Evolutionary conservation across 495 filamentous ascomycete genomes (phyloP), one percentile per base, ranked within the genome.

Genomic region (Penicillium lagena): DNA sequence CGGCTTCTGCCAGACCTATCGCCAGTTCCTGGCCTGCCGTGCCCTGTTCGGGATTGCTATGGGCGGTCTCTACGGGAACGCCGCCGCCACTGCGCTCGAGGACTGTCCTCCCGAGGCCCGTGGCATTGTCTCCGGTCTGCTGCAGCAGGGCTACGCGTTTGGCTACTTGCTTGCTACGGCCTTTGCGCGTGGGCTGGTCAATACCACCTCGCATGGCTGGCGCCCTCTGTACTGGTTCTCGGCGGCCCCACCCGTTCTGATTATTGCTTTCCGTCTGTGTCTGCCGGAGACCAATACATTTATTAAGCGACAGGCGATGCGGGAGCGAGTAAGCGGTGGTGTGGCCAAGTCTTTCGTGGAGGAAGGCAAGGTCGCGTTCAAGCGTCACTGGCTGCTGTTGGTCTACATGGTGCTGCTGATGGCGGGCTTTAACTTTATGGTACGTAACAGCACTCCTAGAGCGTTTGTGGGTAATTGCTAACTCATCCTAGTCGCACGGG

Each of bases 341-440:
- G 70, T 76, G 9, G 71, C 72, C 7, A 67, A 69, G 30, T 85
- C 81, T 2, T 94, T 94, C 60, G 15, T 91, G 9, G 60, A 68
- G 0, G 87, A 93, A 63, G 87, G 86, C 28, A 85, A 84, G 52
- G 80, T 89, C 1, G 87, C 86, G 0, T 50, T 94, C 10, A 81
- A 78, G 54, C 76, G 77, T 11, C 86, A 95, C 58, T 93, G 89
- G 89, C 40, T 89, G 12, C 62, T 95, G 6, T 67, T 93, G 30
- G 67, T 81, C 39, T 95, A 95, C 63, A 68, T 93, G 30, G 86
- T 95, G 13, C 63, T 93, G 13, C 70, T 95, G 12, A 93, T 93
- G 89, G 80, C 88, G 7, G 88, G 88, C 1, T 91, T 95, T 73
- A 95, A 93, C 62, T 93, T 91, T 63, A 88, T 91, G 87, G 75